Evolutionary conservation across 345 rosid species (phyloP).

Genomic region (Pseudoturritis turrita): DNA sequence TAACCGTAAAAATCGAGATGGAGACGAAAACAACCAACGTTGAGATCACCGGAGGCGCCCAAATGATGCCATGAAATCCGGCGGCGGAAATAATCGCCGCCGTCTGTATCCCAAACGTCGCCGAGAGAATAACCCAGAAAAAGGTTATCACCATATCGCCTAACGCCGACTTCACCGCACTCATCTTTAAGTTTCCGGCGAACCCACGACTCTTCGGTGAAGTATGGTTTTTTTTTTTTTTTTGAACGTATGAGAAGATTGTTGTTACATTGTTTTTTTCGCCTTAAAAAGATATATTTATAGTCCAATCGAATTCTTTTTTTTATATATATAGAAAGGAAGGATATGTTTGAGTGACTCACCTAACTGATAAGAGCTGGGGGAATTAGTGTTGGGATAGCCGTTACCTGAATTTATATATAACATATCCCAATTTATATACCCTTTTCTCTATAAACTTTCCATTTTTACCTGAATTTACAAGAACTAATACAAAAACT

Average conservation of each 20-base stretch:
- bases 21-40: constrained; percentile 59
- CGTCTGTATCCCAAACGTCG: constrained; percentile 60
- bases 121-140: constrained; percentile 68
- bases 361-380: constrained; percentile 16
- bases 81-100: constrained; percentile 42
- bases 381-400: background rate
- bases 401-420: background rate
- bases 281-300: background rate
- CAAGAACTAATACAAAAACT: background rate
- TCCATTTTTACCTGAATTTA: too few species aligned
- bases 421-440: too few species aligned
- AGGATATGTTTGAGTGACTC: constrained; percentile 29
- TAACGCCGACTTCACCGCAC: constrained; percentile 56
- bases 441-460: too few species aligned
- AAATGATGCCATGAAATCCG: constrained; percentile 43
- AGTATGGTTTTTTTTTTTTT: background rate
- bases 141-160: constrained; percentile 64
- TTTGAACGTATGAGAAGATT: background rate
- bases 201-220: background rate
- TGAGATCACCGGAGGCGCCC: constrained; percentile 50
- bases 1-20: constrained; percentile 50
- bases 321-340: background rate
- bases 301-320: background rate
- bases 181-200: constrained; percentile 35
- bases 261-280: background rate